Evolutionary conservation across 257 asterid species (phyloP), one percentile per base, ranked within the genome.

Genomic region (Jasminum sambac): DNA sequence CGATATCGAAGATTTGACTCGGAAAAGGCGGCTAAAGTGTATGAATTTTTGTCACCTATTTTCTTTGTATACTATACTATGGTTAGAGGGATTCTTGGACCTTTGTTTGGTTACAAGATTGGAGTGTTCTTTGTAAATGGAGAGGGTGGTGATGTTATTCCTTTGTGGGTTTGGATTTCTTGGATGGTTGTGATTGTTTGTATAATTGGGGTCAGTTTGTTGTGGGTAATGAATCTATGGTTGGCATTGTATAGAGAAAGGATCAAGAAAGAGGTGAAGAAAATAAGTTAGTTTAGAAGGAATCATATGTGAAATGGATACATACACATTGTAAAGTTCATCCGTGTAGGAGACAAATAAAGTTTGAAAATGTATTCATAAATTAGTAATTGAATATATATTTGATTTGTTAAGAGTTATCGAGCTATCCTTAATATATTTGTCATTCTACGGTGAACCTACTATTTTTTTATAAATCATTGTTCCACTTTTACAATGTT

Each of bases 191-290:
- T 91, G 74, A 89, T 81, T 60, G 84, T 58, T 26, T 73, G 66
- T 71, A 90, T 83, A 8, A 84, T 87, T 68, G 83, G 81, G 71
- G 73, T 78, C 38, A 91, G 96, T 79, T 52, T 89, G 21, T 38
- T 84, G 83, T 91, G 97, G 97, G 72, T 91, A 77, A 36, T 84
- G 64, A 83, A 76, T 78, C 87, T 78, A 36, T 87, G 95, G 97
- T 50, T 82, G 63, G 88, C 79, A 16, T 81, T 81, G 74, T 81
- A 68, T 26, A 83, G 65, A 44, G 71, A 78, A 19, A 84, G 84
- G 76, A 71, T 62, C n/a, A 79, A 72, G 73, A 76, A 78, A 72
- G 66, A 71, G 62, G 5, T 46, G 30, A 83, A 79, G 79, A 88
- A 88, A 64, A 58, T 74, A 71, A 81, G 68, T 41, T 82, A 79